These are phyloP conservation scores for Trifolium fragiferum DNA, from an alignment of 306 rosid genomes.

Conservation along the genomic window DNA sequence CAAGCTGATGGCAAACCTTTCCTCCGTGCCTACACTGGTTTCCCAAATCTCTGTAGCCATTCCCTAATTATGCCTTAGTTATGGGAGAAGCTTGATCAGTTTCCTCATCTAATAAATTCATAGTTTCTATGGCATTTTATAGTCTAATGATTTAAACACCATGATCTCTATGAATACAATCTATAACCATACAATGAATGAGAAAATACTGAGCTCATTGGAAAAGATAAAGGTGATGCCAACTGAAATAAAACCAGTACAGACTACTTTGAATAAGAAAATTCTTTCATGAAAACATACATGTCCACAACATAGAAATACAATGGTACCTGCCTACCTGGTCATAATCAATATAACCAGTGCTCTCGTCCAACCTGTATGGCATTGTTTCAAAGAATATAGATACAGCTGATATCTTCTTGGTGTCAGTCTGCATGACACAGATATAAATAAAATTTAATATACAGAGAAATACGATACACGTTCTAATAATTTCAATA, in stretches of 20 bases:
- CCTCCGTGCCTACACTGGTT: background rate
- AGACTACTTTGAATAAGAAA: conserved; percentile 32
- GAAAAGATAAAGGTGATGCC: conserved; percentile 17
- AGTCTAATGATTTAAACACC: conserved; percentile 24
- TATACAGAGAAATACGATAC: conserved; percentile 10
- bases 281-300: conserved; percentile 31
- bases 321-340: conserved; percentile 85
- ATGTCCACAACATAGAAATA: conserved; percentile 36
- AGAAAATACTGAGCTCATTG: conserved; percentile 2
- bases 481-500: conserved; percentile 19
- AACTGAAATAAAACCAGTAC: conserved; percentile 35
- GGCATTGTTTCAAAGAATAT: conserved; percentile 94
- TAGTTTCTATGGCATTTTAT: conserved; percentile 12
- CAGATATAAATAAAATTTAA: conserved; percentile 22
- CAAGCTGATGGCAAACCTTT: conserved; percentile 18
- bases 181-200: conserved; percentile 34
- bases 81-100: background rate
- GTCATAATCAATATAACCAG: conserved; percentile 94
- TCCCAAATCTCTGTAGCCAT: conserved; percentile 2
- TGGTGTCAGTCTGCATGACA: conserved; percentile 85
- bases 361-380: conserved; percentile 80
- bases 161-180: conserved; percentile 23
- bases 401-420: conserved; percentile 93
- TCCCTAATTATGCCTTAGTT: background rate
- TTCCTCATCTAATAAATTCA: conserved; percentile 26